These are phyloP conservation scores for Neurospora discreta DNA, from an alignment of 495 filamentous ascomycete genomes.

Conservation along the genomic window DNA sequence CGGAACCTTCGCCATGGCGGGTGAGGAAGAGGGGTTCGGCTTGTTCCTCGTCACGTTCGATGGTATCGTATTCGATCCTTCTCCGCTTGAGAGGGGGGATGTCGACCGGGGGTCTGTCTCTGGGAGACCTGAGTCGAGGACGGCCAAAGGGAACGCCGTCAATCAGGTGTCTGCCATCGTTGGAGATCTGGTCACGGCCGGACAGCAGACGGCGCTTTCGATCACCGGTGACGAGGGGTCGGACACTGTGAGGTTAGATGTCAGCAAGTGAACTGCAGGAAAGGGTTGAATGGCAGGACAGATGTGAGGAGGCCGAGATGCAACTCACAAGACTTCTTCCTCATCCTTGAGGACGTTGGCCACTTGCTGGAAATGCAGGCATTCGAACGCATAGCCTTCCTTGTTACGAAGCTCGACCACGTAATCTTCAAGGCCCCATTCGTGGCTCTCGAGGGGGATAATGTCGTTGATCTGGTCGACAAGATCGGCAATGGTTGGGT, in stretches of 20 bases:
- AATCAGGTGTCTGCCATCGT: slow-evolving; percentile 70
- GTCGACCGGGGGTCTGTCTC: slow-evolving; percentile 52
- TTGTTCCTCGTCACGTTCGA: slow-evolving; percentile 15
- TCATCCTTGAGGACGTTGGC: slow-evolving; percentile 63
- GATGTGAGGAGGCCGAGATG: neutral
- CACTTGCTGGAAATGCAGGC: slow-evolving; percentile 74
- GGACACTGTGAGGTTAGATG: slow-evolving; percentile 47
- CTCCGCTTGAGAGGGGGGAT: slow-evolving; percentile 71
- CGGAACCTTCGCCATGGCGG: slow-evolving; percentile 24
- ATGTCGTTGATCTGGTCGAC: slow-evolving; percentile 75
- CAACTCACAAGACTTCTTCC: slow-evolving; percentile 70
- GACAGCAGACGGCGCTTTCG: slow-evolving; percentile 61
- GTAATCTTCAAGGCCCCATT: slow-evolving; percentile 91
- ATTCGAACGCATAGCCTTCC: slow-evolving; percentile 61
- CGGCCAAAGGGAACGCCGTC: slow-evolving; percentile 86
- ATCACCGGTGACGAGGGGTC: slow-evolving; percentile 66
- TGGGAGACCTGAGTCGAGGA: slow-evolving; percentile 47
- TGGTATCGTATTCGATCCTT: slow-evolving; percentile 37
- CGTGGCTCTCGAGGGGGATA: slow-evolving; percentile 69
- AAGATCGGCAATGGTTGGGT: slow-evolving; percentile 65
- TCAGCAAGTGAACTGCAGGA: slow-evolving; percentile 1
- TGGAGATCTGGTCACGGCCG: slow-evolving; percentile 74
- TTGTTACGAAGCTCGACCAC: slow-evolving; percentile 58
- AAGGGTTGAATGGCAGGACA: slow-evolving; percentile 2
- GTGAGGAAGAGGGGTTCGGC: slow-evolving; percentile 23